Evolutionary conservation across 495 filamentous ascomycete genomes (phyloP), one percentile per base, ranked within the genome.

Genomic region (Tuber melanosporum): DNA sequence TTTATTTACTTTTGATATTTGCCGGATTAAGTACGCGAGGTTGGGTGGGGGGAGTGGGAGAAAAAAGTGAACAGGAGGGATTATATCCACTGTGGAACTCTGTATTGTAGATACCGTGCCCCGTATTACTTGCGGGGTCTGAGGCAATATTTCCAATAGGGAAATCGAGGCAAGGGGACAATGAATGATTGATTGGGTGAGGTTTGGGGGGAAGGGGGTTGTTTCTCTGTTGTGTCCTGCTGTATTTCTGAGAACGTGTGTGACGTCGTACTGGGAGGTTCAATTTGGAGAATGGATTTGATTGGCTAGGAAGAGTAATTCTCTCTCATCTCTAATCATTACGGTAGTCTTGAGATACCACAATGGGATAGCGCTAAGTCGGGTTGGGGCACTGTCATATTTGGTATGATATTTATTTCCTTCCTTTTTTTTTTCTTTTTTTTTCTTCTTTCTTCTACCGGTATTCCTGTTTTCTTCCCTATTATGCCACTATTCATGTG

Each of bases 1-100:
- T 66, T 66, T 66, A 66, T 66, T 66, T 66, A 66, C 57, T 66
- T 66, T 26, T 66, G 57, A 66, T 66, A 66, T 66, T 66, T 66
- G 57, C 57, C 57, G 57, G 57, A 66, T 66, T 36, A 66, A 26
- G 57, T 19, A 36, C 57, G 57, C 57, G 57, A 66, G 57, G 57
- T 66, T 66, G 57, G 57, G 46, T 3, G 19, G 44, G 44, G 44
- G 52, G 52, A n/a, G 26, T 3, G 52, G 52, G 52, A 9, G 52
- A 32, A n/a, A 32, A 66, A 66, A 17, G 57, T 66, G 57, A 15
- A 66, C 57, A 66, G n/a, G 57, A 66, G 14, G 57, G 57, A 66
- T 66, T 66, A 36, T 66, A 66, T 66, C 26, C 57, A 66, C 57
- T 32, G 26, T 66, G 57, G 57, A 36, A 66, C 57, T 66, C 26